Conservation (phyloP, 805 yeast genomes). For the Monosporozyma siamensis region DNA sequence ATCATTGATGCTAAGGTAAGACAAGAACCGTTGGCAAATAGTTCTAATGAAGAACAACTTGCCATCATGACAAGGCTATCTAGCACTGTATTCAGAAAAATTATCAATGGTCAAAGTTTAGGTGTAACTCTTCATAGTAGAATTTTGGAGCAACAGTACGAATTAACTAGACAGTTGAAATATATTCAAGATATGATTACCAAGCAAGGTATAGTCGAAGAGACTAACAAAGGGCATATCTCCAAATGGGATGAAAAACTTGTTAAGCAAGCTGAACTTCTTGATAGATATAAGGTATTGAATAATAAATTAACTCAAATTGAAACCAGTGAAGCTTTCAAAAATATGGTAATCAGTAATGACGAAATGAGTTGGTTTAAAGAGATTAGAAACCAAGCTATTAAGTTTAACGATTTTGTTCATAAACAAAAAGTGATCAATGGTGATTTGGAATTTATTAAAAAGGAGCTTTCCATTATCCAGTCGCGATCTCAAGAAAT, state of each 20-base stretch:
- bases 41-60: constrained; percentile 22
- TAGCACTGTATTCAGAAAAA: constrained; percentile 14
- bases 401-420: constrained; percentile 21
- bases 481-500: constrained; percentile 5
- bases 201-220: constrained; percentile 6
- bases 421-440: constrained; percentile 9
- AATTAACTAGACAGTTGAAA: constrained; percentile 34
- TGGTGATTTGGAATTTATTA: constrained; percentile 26
- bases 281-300: constrained; percentile 29
- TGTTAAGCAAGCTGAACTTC: constrained; percentile 28
- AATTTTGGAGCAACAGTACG: constrained; percentile 33
- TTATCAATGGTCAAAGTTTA: constrained; percentile 23
- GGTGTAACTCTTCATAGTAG: constrained; percentile 32
- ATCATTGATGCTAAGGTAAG: constrained; percentile 18
- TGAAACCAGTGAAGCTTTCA: constrained; percentile 9
- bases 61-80: constrained; percentile 18
- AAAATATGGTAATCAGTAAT: constrained; percentile 29
- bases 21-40: constrained; percentile 15
- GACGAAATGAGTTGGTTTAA: constrained; percentile 39
- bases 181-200: constrained; percentile 18
- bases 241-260: constrained; percentile 11
- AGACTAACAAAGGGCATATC: constrained; percentile 7
- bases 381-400: constrained; percentile 32
- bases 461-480: constrained; percentile 17
- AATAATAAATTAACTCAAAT: constrained; percentile 21